Evolutionary conservation across 2,329 filamentous ascomycete genomes (phyloP).

Genomic region (Beauveria asiatica): DNA sequence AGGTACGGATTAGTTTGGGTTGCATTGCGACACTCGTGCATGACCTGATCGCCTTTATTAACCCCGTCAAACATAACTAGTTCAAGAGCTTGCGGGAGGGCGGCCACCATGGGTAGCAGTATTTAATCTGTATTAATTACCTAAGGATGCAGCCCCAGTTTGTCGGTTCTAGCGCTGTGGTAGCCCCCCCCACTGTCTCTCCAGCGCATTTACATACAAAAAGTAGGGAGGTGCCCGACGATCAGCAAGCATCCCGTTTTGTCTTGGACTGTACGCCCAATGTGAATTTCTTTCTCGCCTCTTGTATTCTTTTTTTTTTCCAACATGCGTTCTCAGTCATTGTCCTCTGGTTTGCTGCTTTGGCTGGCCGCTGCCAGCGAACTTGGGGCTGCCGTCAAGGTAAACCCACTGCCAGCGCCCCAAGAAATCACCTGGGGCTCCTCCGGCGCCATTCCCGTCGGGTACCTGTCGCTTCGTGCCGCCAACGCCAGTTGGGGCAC

Average conservation of each 20-base stretch:
- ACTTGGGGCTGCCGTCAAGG: conserved; percentile 15
- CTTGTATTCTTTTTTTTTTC: neutral
- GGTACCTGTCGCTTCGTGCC: conserved; percentile 11
- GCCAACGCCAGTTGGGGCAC: conserved; percentile 14
- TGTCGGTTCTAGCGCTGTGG: neutral
- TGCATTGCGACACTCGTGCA: neutral
- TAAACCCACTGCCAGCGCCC: conserved; percentile 21
- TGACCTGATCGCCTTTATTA: neutral
- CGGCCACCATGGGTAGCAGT: neutral
- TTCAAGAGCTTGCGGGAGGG: neutral
- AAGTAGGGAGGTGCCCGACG: neutral
- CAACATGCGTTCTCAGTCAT: conserved; percentile 4
- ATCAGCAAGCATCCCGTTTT: neutral
- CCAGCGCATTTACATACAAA: neutral
- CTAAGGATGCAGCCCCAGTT: neutral
- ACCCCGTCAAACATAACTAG: too few relatives aligned
- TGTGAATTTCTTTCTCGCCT: neutral
- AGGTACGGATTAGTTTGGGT: neutral
- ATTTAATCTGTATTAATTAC: neutral
- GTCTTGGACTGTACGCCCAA: neutral
- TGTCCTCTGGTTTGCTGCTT: neutral
- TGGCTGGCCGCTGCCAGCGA: conserved; percentile 1
- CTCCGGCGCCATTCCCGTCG: conserved; percentile 16
- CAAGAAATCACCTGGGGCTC: conserved; percentile 19
- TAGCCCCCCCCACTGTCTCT: neutral